Evolutionary conservation across 345 rosid species (phyloP), one percentile per base, ranked within the genome.

Genomic region (Populus euphratica): DNA sequence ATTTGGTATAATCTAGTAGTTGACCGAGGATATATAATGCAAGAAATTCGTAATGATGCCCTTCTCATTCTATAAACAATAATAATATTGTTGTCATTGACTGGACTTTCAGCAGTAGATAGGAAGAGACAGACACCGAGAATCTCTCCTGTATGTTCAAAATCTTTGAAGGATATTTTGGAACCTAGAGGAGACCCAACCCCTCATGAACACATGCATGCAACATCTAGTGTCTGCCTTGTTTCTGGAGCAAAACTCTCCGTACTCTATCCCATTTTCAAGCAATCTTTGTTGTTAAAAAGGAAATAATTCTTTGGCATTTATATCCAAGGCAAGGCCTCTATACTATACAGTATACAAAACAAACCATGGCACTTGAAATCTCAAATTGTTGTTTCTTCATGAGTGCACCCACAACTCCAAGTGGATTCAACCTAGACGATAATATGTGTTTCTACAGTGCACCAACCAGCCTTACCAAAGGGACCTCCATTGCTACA

Each of bases 371-470:
- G 79, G 21, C 76, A 2, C 31, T 69, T 75, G 36, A 61, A 61
- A 44, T 31, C 36, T 72, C 44, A 23, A 64, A 66, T 39, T 64
- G 52, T 66, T 59, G 50, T 70, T 67, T 74, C 50, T 76, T 16
- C 43, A 18, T 69, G 71, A 87, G 79, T 68, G 86, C 76, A 17
- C 83, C 87, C 6, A 43, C 77, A 35, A 84, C 83, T 79, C 90
- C 89, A 3, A 70, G 69, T 10, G 8, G 35, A 21, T 38, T 17
- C 69, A 76, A 77, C 76, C 36, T 20, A 23, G 83, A 79, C 8
- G 12, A n/a, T 2, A 33, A 43, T 38, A 29, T 70, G 39, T 17
- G 63, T 66, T 89, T 77, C 84, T 69, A 65, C 43, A 81, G 84
- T 62, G 78, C 44, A 21, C 86, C 86, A 20, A 49, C 73, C 10